A percentile compares a stretch with the other conserved stretches of the same genome.
These are phyloP conservation scores for Priceomyces castillae DNA, from an alignment of 805 yeast genomes.

Conservation along the genomic window DNA sequence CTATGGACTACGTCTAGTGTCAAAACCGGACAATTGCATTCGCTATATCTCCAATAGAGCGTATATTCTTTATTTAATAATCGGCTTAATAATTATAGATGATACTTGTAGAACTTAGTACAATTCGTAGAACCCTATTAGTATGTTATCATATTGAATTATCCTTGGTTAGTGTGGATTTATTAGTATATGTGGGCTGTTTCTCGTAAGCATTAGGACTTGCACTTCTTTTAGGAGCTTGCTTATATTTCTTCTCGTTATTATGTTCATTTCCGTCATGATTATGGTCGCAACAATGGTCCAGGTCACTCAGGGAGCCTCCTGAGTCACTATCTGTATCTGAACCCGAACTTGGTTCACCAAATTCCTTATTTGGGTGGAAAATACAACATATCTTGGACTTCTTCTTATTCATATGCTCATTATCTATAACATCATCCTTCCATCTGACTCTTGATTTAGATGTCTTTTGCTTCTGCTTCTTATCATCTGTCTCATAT, in stretches of 20 bases:
- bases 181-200: constrained; percentile 63
- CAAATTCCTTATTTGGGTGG: constrained; percentile 69
- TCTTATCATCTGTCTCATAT: neutral
- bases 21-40: no score
- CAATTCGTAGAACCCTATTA: no score
- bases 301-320: constrained; percentile 30
- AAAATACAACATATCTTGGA: constrained; percentile 87
- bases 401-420: constrained; percentile 81
- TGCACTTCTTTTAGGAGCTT: constrained; percentile 21
- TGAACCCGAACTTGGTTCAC: constrained; percentile 36
- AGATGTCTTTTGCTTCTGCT: constrained; percentile 14
- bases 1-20: no score
- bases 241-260: constrained; percentile 24
- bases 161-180: constrained; percentile 1
- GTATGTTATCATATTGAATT: no score
- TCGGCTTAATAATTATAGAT: neutral
- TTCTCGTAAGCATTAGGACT: constrained; percentile 85
- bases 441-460: constrained; percentile 74
- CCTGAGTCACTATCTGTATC: constrained; percentile 20
- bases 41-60: neutral
- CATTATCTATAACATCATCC: constrained; percentile 86
- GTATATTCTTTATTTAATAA: neutral
- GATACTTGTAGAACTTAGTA: neutral
- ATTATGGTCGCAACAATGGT: constrained; percentile 16
- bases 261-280: constrained; percentile 7